Conservation (phyloP, 2,329 filamentous ascomycete species). For the Fusarium devonianum region DNA sequence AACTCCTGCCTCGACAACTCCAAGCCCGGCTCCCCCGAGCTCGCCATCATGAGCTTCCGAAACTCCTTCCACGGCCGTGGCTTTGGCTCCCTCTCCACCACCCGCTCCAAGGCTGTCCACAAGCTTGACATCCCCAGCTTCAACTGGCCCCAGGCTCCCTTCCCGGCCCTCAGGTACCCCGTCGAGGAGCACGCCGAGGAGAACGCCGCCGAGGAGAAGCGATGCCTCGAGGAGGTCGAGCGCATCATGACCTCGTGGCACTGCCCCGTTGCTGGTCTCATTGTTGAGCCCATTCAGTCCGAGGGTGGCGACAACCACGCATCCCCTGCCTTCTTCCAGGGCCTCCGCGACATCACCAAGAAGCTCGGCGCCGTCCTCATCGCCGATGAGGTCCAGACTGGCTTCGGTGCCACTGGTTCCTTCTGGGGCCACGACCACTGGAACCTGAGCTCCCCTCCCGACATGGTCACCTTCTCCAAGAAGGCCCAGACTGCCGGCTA, state of each 20-base stretch:
- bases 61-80: conserved; percentile 82
- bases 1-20: conserved; percentile 74
- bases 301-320: conserved; percentile 88
- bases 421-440: conserved; percentile 92
- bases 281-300: conserved; percentile 83
- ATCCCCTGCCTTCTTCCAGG: conserved; percentile 78
- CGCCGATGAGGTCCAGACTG: conserved; percentile 85
- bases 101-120: conserved; percentile 83
- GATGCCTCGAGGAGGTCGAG: conserved; percentile 77
- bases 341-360: conserved; percentile 74
- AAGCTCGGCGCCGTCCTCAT: conserved; percentile 76
- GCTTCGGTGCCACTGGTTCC: conserved; percentile 81
- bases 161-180: conserved; percentile 80
- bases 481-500: conserved; percentile 87
- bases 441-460: conserved; percentile 73
- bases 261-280: conserved; percentile 74
- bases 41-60: conserved; percentile 82
- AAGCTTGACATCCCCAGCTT: conserved; percentile 90
- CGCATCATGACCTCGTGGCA: conserved; percentile 71
- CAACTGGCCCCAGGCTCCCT: conserved; percentile 84
- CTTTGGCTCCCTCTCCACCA: conserved; percentile 80
- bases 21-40: conserved; percentile 73
- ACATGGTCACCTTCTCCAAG: conserved; percentile 90
- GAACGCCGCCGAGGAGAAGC: conserved; percentile 74
- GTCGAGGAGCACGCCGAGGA: conserved; percentile 73